Conservation (phyloP, 106 monocot species). For the Allium sativum region DNA sequence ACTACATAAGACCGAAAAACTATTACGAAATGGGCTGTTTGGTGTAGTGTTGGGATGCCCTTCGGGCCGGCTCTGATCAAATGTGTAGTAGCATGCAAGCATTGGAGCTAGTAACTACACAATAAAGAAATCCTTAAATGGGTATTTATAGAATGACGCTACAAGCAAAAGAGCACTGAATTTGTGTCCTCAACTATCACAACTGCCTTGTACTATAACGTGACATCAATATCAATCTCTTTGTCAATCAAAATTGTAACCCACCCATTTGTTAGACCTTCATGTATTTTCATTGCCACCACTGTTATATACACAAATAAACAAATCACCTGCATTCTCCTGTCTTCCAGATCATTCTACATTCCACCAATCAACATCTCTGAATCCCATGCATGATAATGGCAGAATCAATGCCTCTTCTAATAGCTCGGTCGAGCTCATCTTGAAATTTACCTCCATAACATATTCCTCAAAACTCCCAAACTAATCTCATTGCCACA, state of each 20-base stretch:
- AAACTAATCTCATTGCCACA: constrained; percentile 45
- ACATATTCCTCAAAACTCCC: constrained; percentile 29
- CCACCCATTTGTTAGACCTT: constrained; percentile 84
- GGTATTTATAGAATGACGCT: constrained; percentile 55
- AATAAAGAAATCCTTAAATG: constrained; percentile 60
- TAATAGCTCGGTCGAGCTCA: constrained; percentile 77
- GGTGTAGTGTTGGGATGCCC: too few relatives aligned
- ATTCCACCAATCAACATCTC: constrained; percentile 60
- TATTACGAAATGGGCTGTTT: too few relatives aligned
- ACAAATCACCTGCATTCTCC: constrained; percentile 66
- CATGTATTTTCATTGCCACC: constrained; percentile 34
- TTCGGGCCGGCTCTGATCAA: too few relatives aligned
- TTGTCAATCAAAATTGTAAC: constrained; percentile 72
- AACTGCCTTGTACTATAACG: constrained; percentile 65
- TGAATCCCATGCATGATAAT: constrained; percentile 61
- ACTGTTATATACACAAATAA: constrained; percentile 35
- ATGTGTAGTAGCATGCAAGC: constrained; percentile 56
- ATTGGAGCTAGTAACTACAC: constrained; percentile 58
- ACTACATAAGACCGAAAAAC: too few relatives aligned
- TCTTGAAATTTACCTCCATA: constrained; percentile 53
- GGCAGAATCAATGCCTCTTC: constrained; percentile 85
- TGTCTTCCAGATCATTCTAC: constrained; percentile 73
- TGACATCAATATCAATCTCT: constrained; percentile 71
- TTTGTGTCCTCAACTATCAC: constrained; percentile 78
- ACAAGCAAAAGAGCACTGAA: constrained; percentile 52